These are phyloP conservation scores for Diutina catenulata DNA, from an alignment of 1,139 yeast species.

Conservation along the genomic window DNA sequence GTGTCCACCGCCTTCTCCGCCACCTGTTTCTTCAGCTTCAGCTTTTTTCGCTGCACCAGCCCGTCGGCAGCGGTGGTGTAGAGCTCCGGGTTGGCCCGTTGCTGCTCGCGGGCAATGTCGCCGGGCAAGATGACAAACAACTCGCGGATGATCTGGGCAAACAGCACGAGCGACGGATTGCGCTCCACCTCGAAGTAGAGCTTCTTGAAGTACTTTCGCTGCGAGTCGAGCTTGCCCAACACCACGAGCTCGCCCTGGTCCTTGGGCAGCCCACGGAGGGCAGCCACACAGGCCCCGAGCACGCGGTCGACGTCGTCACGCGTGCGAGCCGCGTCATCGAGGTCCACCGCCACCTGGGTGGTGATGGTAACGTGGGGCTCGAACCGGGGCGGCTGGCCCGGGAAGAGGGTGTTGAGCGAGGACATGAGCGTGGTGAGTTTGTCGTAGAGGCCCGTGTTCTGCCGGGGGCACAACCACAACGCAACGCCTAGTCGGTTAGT, in stretches of 20 bases:
- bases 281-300: conserved; percentile 45
- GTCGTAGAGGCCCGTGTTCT: conserved; percentile 41
- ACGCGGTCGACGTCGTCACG: conserved; percentile 43
- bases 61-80: conserved; percentile 3
- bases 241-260: not conserved
- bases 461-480: conserved; percentile 68
- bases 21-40: conserved; percentile 10
- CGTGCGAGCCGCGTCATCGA: conserved; percentile 20
- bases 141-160: conserved; percentile 63
- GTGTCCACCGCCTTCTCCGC: conserved; percentile 17
- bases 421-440: conserved; percentile 48
- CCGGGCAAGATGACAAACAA: conserved; percentile 41
- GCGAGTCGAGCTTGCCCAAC: conserved; percentile 2
- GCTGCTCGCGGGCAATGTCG: conserved; percentile 3
- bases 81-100: conserved; percentile 12
- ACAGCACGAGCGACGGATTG: conserved; percentile 47
- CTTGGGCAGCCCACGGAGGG: conserved; percentile 12
- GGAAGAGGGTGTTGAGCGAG: conserved; percentile 58
- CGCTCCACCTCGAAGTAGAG: conserved; percentile 46
- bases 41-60: not conserved
- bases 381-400: conserved; percentile 51
- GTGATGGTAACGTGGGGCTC: conserved; percentile 76
- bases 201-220: conserved; percentile 23
- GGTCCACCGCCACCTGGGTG: conserved; percentile 38
- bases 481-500: no score